phyloP scores from a whole-genome alignment of 1,284 basidiomycete genomes.

The Cutaneotrichosporon daszewskae region DNA sequence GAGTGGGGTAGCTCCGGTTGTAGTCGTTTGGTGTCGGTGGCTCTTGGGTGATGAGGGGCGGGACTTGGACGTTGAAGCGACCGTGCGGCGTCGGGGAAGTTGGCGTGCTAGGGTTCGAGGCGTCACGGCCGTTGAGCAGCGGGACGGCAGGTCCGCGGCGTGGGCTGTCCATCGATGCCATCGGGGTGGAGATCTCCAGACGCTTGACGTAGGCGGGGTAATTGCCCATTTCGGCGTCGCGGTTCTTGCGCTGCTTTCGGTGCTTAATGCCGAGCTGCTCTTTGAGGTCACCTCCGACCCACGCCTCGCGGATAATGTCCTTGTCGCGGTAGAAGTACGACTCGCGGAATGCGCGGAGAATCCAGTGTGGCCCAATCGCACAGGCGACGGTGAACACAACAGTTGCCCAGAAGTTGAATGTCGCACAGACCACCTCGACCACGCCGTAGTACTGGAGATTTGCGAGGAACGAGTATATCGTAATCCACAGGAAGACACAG shows the following conservation, averaged over 20 bases:
- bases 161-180: neutral
- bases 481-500: slow-evolving; percentile 76
- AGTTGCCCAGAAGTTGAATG: slow-evolving; percentile 74
- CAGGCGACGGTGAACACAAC: slow-evolving; percentile 63
- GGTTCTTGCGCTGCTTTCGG: slow-evolving; percentile 20
- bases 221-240: slow-evolving; percentile 1
- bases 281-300: slow-evolving; percentile 78
- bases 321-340: slow-evolving; percentile 44
- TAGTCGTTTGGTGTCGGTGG: no score
- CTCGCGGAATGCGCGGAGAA: slow-evolving; percentile 21
- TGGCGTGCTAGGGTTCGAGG: neutral
- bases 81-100: neutral
- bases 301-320: slow-evolving; percentile 81
- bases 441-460: slow-evolving; percentile 68
- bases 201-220: slow-evolving; percentile 3
- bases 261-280: slow-evolving; percentile 64
- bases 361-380: slow-evolving; percentile 58
- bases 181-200: neutral
- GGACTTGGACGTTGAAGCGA: no score
- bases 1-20: no score
- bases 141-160: neutral
- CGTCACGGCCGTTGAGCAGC: neutral
- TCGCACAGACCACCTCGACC: slow-evolving; percentile 66
- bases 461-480: slow-evolving; percentile 70
- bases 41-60: no score